A percentile compares a stretch with the other conserved stretches of the same genome.
Evolutionary conservation across 306 rosid genomes (phyloP).

Genomic region (Biancaea sappan): DNA sequence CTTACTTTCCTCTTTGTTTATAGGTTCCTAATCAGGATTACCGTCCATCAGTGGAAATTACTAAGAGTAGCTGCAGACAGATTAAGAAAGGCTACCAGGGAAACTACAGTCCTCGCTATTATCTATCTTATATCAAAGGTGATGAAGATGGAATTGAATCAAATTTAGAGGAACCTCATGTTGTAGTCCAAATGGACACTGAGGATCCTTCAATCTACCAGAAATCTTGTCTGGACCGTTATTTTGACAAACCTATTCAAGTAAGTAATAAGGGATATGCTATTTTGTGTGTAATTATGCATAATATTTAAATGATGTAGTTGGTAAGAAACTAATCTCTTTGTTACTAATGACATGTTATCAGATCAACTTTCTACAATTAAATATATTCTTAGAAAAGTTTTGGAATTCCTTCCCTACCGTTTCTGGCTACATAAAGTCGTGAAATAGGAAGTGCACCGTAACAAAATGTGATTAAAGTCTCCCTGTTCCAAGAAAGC

Average conservation of each 20-base stretch:
- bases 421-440: neutral
- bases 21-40: constrained; percentile 71
- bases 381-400: neutral
- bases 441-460: constrained; percentile 14
- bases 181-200: constrained; percentile 93
- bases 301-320: neutral
- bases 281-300: neutral
- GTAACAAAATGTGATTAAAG: neutral
- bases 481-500: neutral
- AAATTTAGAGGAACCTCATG: constrained; percentile 54
- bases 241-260: constrained; percentile 70
- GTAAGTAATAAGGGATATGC: constrained; percentile 44
- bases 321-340: neutral
- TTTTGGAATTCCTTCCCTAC: neutral
- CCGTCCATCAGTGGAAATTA: constrained; percentile 67
- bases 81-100: constrained; percentile 75
- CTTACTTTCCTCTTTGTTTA: constrained; percentile 16
- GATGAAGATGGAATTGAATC: constrained; percentile 47
- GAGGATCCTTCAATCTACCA: constrained; percentile 76
- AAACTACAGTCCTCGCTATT: constrained; percentile 69
- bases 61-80: constrained; percentile 62
- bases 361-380: neutral
- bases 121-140: constrained; percentile 53
- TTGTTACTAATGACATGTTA: neutral
- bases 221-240: constrained; percentile 81